These are phyloP conservation scores for Ganoderma meredithae DNA, from an alignment of 1,284 basidiomycete genomes.

Conservation along the genomic window DNA sequence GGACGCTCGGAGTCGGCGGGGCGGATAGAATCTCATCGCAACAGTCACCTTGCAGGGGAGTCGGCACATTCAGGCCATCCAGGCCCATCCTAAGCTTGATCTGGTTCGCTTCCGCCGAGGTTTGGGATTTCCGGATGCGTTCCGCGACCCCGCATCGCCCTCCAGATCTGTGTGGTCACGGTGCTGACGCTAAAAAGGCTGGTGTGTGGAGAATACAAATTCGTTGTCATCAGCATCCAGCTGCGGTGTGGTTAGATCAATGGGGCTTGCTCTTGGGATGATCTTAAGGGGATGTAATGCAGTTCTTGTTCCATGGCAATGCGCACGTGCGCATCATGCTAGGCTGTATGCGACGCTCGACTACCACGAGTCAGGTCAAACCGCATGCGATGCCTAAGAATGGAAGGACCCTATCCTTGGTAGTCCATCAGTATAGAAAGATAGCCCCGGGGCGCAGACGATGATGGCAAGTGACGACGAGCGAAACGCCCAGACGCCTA, in stretches of 20 bases:
- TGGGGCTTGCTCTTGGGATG: neutral
- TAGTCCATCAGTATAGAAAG: neutral
- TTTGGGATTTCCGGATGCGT: constrained; percentile 2
- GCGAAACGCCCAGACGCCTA: neutral
- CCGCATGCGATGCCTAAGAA: constrained; percentile 2
- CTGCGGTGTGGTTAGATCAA: neutral
- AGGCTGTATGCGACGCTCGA: neutral
- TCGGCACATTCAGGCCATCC: neutral
- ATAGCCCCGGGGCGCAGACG: neutral
- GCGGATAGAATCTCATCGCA: neutral
- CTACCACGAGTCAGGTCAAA: neutral
- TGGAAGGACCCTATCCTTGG: neutral
- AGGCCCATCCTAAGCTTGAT: neutral
- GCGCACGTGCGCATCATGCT: neutral
- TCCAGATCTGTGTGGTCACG: neutral
- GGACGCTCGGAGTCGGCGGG: neutral
- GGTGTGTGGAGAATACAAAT: constrained; percentile 3
- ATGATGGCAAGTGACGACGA: neutral
- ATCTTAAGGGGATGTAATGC: neutral
- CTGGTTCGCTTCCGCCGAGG: neutral
- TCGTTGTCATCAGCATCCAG: neutral
- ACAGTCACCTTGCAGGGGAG: neutral
- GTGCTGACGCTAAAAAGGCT: neutral
- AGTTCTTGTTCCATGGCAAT: constrained; percentile 1
- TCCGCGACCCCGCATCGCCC: neutral